Evolutionary conservation across 352 stramenopile genomes (phyloP).

Genomic region (Phytophthora idaei): DNA sequence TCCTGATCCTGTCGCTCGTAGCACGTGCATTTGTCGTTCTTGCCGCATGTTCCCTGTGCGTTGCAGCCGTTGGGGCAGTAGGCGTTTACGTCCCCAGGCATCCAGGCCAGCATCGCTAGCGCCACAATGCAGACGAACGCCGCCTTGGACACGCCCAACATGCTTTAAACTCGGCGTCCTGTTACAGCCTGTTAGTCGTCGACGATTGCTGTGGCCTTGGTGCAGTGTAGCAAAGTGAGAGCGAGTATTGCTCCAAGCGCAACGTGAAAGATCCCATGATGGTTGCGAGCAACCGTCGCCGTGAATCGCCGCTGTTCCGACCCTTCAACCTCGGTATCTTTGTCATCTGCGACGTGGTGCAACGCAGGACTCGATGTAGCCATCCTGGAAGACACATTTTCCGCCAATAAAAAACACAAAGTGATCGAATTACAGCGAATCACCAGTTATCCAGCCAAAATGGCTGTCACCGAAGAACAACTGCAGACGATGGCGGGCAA

Average conservation of each 20-base stretch:
- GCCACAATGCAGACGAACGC: slow-evolving; percentile 42
- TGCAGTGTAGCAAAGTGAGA: slow-evolving; percentile 24
- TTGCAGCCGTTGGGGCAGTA: slow-evolving; percentile 89
- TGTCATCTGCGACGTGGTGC: not conserved
- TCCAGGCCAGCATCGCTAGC: slow-evolving; percentile 37
- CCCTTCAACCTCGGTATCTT: slow-evolving; percentile 20
- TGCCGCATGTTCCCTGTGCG: slow-evolving; percentile 83
- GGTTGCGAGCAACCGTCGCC: slow-evolving; percentile 26
- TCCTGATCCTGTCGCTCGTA: slow-evolving; percentile 80
- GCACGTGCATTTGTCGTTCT: slow-evolving; percentile 93
- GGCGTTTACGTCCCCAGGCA: slow-evolving; percentile 40
- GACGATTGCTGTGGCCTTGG: slow-evolving; percentile 11
- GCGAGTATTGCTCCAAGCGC: not conserved
- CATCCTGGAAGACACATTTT: slow-evolving; percentile 11
- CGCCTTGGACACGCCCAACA: slow-evolving; percentile 52
- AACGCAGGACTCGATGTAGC: slow-evolving; percentile 8
- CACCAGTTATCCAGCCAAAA: not conserved
- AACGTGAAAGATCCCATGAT: slow-evolving; percentile 30
- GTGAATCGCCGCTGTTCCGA: slow-evolving; percentile 20
- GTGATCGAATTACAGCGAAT: slow-evolving; percentile 16
- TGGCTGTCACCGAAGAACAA: slow-evolving; percentile 17
- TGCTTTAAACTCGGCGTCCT: slow-evolving; percentile 16
- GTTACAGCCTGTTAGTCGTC: slow-evolving; percentile 2
- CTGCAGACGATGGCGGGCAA: slow-evolving; percentile 8
- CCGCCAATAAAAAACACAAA: slow-evolving; percentile 11